These are phyloP conservation scores for Geum urbanum DNA, from an alignment of 306 rosid genomes.

Conservation along the genomic window DNA sequence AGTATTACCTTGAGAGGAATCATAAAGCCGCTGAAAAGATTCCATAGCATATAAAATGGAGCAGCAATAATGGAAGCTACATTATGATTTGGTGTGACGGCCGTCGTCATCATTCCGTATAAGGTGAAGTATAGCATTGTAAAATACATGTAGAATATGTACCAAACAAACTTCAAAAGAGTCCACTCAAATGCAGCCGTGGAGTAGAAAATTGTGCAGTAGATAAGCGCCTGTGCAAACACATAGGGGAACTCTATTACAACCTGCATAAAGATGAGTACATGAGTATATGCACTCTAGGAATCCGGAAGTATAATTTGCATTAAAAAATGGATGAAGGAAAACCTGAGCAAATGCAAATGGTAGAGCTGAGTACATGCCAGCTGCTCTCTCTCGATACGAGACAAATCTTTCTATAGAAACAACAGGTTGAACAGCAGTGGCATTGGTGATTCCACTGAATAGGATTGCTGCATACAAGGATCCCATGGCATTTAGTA, in stretches of 20 bases:
- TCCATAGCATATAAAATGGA: conserved; percentile 98
- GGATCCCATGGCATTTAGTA: conserved; percentile 95
- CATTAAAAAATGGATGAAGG: conserved; percentile 11
- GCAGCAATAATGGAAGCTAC: conserved; percentile 91
- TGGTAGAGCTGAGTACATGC: conserved; percentile 88
- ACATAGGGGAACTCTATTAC: conserved; percentile 91
- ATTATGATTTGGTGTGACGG: conserved; percentile 92
- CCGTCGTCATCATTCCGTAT: conserved; percentile 99
- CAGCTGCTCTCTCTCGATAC: conserved; percentile 92
- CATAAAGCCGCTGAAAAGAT: conserved; percentile 99
- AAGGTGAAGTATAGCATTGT: conserved; percentile 95
- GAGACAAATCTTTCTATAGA: conserved; percentile 94
- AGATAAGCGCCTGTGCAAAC: conserved; percentile 71
- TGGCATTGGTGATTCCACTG: conserved; percentile 84
- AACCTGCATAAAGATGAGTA: conserved; percentile 49
- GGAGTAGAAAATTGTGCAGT: conserved; percentile 82
- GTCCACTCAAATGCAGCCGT: conserved; percentile 86
- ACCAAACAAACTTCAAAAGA: conserved; percentile 70
- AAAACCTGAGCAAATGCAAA: conserved; percentile 96
- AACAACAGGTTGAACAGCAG: conserved; percentile 94
- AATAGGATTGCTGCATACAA: conserved; percentile 83
- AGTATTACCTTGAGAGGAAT: conserved; percentile 90
- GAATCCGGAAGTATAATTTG: conserved; percentile 11
- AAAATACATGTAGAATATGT: conserved; percentile 87
- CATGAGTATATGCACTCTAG: conserved; percentile 21